phyloP scores from a whole-genome alignment of 2,329 filamentous ascomycete species.

The Teratosphaeria zuluensis region DNA sequence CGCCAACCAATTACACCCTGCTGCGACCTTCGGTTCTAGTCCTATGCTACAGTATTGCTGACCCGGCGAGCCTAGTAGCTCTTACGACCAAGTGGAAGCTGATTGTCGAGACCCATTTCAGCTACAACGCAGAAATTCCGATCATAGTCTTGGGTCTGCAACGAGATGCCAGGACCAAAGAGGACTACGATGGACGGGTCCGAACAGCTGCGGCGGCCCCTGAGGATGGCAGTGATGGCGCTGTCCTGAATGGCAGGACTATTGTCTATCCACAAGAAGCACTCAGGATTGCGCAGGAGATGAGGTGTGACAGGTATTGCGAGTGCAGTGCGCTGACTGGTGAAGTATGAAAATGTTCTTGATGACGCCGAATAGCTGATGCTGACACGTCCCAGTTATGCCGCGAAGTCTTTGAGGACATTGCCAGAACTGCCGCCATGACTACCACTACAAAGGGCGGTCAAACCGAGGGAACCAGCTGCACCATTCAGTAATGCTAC shows the following conservation, averaged over 20 bases:
- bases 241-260: conserved; percentile 25
- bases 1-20: conserved; percentile 48
- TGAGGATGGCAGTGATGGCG: conserved; percentile 18
- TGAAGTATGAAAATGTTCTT: conserved; percentile 8
- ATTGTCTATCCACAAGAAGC: conserved; percentile 44
- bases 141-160: conserved; percentile 52
- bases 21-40: conserved; percentile 46
- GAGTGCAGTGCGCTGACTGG: conserved; percentile 54
- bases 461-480: conserved; percentile 13
- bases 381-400: conserved; percentile 37
- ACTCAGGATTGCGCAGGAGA: conserved; percentile 44
- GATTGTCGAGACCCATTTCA: conserved; percentile 43
- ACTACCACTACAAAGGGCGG: conserved; percentile 47
- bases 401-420: conserved; percentile 50
- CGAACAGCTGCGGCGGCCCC: conserved; percentile 1
- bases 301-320: conserved; percentile 52
- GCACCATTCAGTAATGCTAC: conserved; percentile 13
- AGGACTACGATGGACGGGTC: conserved; percentile 26
- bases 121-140: conserved; percentile 41
- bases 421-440: conserved; percentile 48
- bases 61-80: conserved; percentile 40
- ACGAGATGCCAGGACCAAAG: conserved; percentile 44
- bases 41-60: conserved; percentile 49
- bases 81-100: conserved; percentile 37
- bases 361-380: not conserved